These are phyloP conservation scores for Fusarium luffae DNA, from an alignment of 2,329 filamentous ascomycete genomes.

Conservation along the genomic window DNA sequence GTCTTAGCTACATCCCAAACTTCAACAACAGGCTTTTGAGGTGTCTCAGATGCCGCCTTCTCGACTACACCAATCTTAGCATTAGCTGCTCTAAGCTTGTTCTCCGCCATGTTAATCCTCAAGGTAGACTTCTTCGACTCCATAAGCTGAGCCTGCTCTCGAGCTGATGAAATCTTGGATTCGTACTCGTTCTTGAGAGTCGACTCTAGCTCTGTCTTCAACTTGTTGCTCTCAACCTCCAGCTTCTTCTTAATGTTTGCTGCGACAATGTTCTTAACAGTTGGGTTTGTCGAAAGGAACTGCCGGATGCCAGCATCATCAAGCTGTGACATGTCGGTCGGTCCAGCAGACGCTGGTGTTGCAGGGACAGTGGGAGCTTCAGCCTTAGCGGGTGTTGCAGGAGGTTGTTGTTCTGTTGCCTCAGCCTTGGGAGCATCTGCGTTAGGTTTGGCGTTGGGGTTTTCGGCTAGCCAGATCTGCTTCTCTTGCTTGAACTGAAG, in stretches of 20 bases:
- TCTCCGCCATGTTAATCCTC: conserved; percentile 83
- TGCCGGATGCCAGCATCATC: conserved; percentile 67
- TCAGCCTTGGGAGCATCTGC: conserved; percentile 29
- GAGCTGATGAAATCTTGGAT: conserved; percentile 63
- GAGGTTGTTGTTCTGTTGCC: conserved; percentile 38
- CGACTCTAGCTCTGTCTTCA: conserved; percentile 63
- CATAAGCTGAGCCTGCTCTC: conserved; percentile 75
- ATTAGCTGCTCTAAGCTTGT: conserved; percentile 69
- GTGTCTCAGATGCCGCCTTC: conserved; percentile 85
- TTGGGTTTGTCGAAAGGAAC: conserved; percentile 66
- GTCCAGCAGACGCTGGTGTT: conserved; percentile 50
- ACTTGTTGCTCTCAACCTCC: conserved; percentile 70
- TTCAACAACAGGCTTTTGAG: conserved; percentile 82
- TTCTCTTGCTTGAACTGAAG: conserved; percentile 71
- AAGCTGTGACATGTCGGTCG: conserved; percentile 60
- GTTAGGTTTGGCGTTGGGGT: conserved; percentile 47
- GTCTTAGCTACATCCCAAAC: conserved; percentile 85
- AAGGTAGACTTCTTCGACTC: conserved; percentile 79
- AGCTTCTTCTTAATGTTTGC: conserved; percentile 77
- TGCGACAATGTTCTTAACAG: conserved; percentile 67
- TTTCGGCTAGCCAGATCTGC: conserved; percentile 70
- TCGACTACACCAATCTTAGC: conserved; percentile 84
- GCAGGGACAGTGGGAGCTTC: conserved; percentile 50
- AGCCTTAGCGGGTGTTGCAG: conserved; percentile 56
- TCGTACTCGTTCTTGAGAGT: conserved; percentile 65